Conservation (phyloP, 495 filamentous ascomycete genomes). For the Cercophora samala region DNA sequence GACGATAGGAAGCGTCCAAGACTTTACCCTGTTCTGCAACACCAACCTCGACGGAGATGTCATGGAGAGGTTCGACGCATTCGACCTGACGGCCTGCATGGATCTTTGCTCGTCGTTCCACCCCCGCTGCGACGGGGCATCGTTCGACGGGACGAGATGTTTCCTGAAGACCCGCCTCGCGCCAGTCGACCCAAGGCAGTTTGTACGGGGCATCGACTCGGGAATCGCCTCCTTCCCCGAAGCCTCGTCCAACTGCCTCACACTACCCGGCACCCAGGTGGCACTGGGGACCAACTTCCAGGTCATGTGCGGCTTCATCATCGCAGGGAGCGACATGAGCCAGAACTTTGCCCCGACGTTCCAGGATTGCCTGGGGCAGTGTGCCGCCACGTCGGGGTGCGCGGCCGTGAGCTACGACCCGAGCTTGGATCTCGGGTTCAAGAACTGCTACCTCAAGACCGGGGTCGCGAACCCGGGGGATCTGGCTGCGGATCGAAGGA, state of each 20-base stretch:
- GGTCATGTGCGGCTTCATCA: conserved; percentile 31
- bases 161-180: conserved; percentile 23
- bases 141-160: conserved; percentile 28
- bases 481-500: conserved; percentile 21
- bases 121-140: conserved; percentile 34
- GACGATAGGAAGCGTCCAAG: conserved; percentile 29
- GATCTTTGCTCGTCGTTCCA: conserved; percentile 37
- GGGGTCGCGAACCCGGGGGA: conserved; percentile 15
- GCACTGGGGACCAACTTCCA: conserved; percentile 25
- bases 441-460: conserved; percentile 40
- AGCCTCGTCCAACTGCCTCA: conserved; percentile 31
- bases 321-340: conserved; percentile 32
- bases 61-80: conserved; percentile 25
- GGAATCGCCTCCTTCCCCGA: conserved; percentile 31
- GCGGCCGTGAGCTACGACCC: conserved; percentile 33
- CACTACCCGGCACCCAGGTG: conserved; percentile 19
- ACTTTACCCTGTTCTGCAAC: conserved; percentile 37
- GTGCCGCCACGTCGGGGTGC: conserved; percentile 28
- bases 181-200: conserved; percentile 16
- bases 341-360: conserved; percentile 36
- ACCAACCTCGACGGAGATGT: conserved; percentile 28
- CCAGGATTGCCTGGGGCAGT: conserved; percentile 36
- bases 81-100: conserved; percentile 29
- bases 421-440: conserved; percentile 32
- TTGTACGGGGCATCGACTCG: conserved; percentile 28